phyloP scores from a whole-genome alignment of 2,329 filamentous ascomycete genomes.

The Diaporthe citriasiana region DNA sequence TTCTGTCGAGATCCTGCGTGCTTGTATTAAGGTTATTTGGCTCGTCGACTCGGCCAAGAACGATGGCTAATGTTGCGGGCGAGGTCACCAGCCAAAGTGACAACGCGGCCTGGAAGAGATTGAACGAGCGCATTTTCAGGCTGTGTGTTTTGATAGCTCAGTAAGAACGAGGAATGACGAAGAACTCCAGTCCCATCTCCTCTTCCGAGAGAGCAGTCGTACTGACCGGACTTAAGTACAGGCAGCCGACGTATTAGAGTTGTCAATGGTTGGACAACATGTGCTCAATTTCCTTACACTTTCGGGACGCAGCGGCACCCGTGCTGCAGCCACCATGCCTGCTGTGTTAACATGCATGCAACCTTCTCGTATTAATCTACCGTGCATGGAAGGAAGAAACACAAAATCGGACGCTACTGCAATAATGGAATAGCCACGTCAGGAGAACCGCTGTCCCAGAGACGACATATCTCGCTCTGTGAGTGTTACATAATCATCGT shows the following conservation, averaged over 20 bases:
- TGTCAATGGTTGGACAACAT: not conserved
- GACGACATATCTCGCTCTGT: not conserved
- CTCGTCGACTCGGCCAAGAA: not conserved
- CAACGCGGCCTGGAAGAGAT: not conserved
- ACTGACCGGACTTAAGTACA: not conserved
- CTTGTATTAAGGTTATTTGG: not conserved
- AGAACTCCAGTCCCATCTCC: not conserved
- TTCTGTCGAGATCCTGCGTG: not conserved
- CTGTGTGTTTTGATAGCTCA: not conserved
- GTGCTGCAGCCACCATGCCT: not conserved
- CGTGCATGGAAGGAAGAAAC: not conserved
- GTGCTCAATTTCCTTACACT: slow-evolving; percentile 4
- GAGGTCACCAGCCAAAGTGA: not conserved
- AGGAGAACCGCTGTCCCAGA: not conserved
- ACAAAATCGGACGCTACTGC: not conserved
- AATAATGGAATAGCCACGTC: not conserved
- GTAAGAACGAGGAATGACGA: not conserved
- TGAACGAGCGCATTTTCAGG: not conserved
- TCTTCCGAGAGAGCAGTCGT: not conserved
- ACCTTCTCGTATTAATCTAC: slow-evolving; percentile 16
- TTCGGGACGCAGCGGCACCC: not conserved
- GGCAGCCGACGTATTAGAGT: not conserved
- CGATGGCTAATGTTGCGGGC: not conserved
- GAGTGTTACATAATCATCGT: not conserved
- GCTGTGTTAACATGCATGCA: not conserved